These are phyloP conservation scores for Starmerella vaccinii DNA, from an alignment of 805 yeast species.

Conservation along the genomic window DNA sequence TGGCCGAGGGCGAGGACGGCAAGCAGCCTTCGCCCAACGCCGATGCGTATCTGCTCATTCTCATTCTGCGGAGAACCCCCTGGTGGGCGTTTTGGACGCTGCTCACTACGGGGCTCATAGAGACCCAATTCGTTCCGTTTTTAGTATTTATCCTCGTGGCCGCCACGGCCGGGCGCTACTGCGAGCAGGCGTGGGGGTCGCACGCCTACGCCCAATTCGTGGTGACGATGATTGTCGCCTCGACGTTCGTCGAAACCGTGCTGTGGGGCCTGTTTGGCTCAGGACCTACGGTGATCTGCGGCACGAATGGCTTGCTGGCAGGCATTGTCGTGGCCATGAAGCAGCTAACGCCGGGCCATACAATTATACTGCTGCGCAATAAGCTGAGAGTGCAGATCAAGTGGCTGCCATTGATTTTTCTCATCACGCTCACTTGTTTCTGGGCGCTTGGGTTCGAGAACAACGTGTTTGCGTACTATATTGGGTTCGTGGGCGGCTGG, in stretches of 20 bases:
- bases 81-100: constrained; percentile 37
- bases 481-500: constrained; percentile 59
- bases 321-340: constrained; percentile 55
- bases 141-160: constrained; percentile 34
- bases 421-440: constrained; percentile 26
- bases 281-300: constrained; percentile 11
- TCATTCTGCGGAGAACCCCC: constrained; percentile 24
- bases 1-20: constrained; percentile 4
- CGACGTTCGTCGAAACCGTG: constrained; percentile 28
- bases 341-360: constrained; percentile 55
- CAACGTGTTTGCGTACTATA: constrained; percentile 27
- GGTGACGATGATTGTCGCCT: constrained; percentile 31
- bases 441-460: constrained; percentile 25
- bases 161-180: constrained; percentile 49
- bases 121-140: constrained; percentile 36
- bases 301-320: constrained; percentile 36
- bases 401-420: constrained; percentile 36
- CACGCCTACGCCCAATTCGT: constrained; percentile 43
- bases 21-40: constrained; percentile 2
- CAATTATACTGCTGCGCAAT: constrained; percentile 41
- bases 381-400: constrained; percentile 36
- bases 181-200: constrained; percentile 58
- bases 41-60: constrained; percentile 15
- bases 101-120: constrained; percentile 40
- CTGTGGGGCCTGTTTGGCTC: constrained; percentile 7